A percentile compares a stretch with the other conserved stretches of the same genome.
phyloP scores from a whole-genome alignment of 2,329 filamentous ascomycete genomes.

The Cladophialophora chaetospira region DNA sequence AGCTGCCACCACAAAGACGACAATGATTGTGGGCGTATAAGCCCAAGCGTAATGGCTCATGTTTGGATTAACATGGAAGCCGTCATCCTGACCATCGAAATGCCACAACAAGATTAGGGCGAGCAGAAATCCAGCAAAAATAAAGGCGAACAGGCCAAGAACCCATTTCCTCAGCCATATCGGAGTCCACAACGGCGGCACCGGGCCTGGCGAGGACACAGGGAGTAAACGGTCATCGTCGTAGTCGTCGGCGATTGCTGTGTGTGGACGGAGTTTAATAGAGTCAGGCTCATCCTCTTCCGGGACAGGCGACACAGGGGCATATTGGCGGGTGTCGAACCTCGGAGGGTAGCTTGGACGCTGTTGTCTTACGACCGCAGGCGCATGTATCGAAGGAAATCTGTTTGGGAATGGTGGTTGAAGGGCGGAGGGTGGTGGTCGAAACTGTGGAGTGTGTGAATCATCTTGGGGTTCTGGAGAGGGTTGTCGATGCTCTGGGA shows the following conservation, averaged over 20 bases:
- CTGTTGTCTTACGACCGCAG: slow-evolving; percentile 2
- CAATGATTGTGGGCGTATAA: slow-evolving; percentile 34
- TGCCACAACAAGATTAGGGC: slow-evolving; percentile 29
- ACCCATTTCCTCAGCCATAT: slow-evolving; percentile 30
- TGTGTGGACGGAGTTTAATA: slow-evolving; percentile 17
- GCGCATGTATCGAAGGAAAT: slow-evolving; percentile 25
- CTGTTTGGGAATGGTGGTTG: slow-evolving; percentile 13
- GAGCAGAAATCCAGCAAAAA: slow-evolving; percentile 25
- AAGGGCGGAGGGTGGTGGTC: slow-evolving; percentile 1
- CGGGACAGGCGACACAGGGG: slow-evolving; percentile 23
- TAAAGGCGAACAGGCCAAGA: slow-evolving; percentile 25
- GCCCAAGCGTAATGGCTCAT: slow-evolving; percentile 32
- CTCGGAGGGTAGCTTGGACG: slow-evolving; percentile 13
- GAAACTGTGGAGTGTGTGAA: slow-evolving; percentile 7
- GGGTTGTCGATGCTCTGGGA: slow-evolving; percentile 18
- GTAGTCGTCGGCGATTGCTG: slow-evolving; percentile 7
- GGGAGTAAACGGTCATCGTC: slow-evolving; percentile 16
- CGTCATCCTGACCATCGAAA: slow-evolving; percentile 20
- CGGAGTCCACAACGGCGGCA: slow-evolving; percentile 30
- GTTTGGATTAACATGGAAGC: slow-evolving; percentile 22
- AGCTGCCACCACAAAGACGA: slow-evolving; percentile 36
- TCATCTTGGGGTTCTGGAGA: slow-evolving; percentile 17
- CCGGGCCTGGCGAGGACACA: slow-evolving; percentile 3
- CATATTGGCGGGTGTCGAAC: slow-evolving; percentile 19
- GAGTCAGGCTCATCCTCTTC: slow-evolving; percentile 29